Conservation (phyloP, 805 yeast genomes). For the Ogataea parapolymorpha region DNA sequence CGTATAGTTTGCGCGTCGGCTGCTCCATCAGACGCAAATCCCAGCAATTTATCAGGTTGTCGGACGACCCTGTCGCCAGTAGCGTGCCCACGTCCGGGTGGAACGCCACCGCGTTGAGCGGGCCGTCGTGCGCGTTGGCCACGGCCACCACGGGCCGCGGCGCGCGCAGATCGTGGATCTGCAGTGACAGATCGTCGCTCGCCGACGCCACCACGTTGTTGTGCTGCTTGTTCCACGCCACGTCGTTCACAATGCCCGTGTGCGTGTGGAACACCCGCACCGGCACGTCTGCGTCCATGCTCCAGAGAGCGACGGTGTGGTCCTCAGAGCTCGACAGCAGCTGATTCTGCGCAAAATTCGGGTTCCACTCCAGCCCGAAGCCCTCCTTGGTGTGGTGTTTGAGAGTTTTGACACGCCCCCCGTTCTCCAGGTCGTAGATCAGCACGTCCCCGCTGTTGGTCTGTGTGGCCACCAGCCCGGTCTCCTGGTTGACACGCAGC, state of each 20-base stretch:
- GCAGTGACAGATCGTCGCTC: constrained; percentile 62
- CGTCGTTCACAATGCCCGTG: constrained; percentile 59
- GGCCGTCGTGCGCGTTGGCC: constrained; percentile 50
- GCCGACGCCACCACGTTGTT: constrained; percentile 61
- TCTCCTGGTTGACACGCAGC: constrained; percentile 50
- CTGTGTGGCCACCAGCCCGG: constrained; percentile 51
- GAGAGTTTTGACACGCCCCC: constrained; percentile 28
- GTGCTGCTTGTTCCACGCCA: constrained; percentile 50
- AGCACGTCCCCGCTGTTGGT: constrained; percentile 50
- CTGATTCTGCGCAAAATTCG: constrained; percentile 33
- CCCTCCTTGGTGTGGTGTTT: constrained; percentile 66
- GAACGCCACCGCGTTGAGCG: constrained; percentile 68
- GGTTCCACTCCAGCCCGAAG: constrained; percentile 67
- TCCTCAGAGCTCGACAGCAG: constrained; percentile 69
- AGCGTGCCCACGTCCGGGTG: constrained; percentile 53
- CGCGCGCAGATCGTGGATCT: constrained; percentile 57
- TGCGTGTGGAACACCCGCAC: constrained; percentile 48
- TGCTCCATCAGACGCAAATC: constrained; percentile 61
- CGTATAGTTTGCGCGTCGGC: constrained; percentile 64
- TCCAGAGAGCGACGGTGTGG: constrained; percentile 69
- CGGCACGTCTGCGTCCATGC: constrained; percentile 42
- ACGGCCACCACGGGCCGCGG: constrained; percentile 42
- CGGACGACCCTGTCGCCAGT: constrained; percentile 76
- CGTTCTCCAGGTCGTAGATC: constrained; percentile 36
- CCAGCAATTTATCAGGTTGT: constrained; percentile 68